Conservation (phyloP, 83 land plant species). For the Picea engelmannii region DNA sequence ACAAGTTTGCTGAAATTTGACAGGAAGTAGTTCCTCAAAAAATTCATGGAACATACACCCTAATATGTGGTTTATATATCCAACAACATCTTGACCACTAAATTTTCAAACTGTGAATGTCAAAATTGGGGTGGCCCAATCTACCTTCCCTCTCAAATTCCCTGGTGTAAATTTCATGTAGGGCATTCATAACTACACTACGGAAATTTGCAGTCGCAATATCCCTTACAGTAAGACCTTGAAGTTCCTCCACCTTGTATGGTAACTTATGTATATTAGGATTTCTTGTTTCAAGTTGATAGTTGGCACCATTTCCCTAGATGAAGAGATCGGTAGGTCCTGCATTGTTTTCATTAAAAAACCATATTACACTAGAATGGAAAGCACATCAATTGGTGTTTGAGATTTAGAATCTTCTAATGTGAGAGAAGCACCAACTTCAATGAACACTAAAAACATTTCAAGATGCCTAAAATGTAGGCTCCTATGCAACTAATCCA, state of each 20-base stretch:
- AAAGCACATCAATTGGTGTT: slow-evolving; percentile 86
- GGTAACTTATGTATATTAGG: slow-evolving; percentile 88
- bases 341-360: slow-evolving; percentile 42
- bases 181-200: slow-evolving; percentile 82
- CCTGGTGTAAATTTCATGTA: slow-evolving; percentile 89
- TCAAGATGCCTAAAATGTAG: slow-evolving; percentile 99
- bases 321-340: slow-evolving; percentile 97
- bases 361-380: slow-evolving; percentile 83
- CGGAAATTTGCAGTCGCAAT: slow-evolving; percentile 95
- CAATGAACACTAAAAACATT: slow-evolving; percentile 84
- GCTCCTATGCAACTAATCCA: slow-evolving; percentile 98
- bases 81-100: no score
- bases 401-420: slow-evolving; percentile 83
- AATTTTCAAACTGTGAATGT: slow-evolving; percentile 98
- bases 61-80: no score
- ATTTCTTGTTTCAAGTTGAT: slow-evolving; percentile 97
- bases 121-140: slow-evolving; percentile 96
- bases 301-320: slow-evolving; percentile 99
- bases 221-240: slow-evolving; percentile 49
- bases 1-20: no score
- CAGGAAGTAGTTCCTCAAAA: no score
- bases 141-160: slow-evolving; percentile 99
- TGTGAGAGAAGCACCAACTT: slow-evolving; percentile 80
- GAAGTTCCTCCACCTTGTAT: slow-evolving; percentile 88
- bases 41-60: no score